Base-by-base conservation (phyloP, 345 rosid genomes). In the Reutealis trisperma region DNA sequence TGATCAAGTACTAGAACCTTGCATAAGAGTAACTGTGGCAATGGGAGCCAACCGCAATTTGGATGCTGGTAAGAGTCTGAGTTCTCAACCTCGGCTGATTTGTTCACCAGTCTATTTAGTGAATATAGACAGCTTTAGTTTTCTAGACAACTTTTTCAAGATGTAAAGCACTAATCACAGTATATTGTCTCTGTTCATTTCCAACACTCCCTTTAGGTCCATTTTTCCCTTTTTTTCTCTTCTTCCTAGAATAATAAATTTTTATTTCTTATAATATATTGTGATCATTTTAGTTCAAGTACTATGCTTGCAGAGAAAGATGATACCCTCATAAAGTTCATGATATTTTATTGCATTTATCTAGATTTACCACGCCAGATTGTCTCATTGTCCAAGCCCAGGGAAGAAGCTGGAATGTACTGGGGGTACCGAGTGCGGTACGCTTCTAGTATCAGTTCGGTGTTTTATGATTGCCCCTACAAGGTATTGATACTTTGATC, bases 351-450 rank as follows among this genome's bases (percentile, higher is more conserved):
- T 83, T 83, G 27, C 74, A 80, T 83, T 85, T 73, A 76, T 84
- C 75, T 87, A 95, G 99, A 85, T 83, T 82, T 78, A 54, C 88
- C 83, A 27, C 90, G 85, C 70, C 90, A 86, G 80, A 83, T 93
- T 83, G 96, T 90, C 72, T 85, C 90, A 3, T 83, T 87, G 18
- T 89, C 86, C 41, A 90, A 87, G 85, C 98, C 98, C 10, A 89
- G 86, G 84, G 95, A 94, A 71, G 90, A 91, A 74, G 85, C 86
- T 27, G 92, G 98, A 79, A 80, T 82, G 84, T 94, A 93, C 75
- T 93, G 98, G 99, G 99, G 98, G 18, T 94, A 93, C 77, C 89
- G 86, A 88, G 98, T 93, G 78, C 91, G 98, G 66, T 94, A 91
- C 79, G 97, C 99, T 78, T 79, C 97, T 62, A 83, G 80, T 79